Conservation (phyloP, 352 stramenopile species). For the Pseudoperonospora humuli region DNA sequence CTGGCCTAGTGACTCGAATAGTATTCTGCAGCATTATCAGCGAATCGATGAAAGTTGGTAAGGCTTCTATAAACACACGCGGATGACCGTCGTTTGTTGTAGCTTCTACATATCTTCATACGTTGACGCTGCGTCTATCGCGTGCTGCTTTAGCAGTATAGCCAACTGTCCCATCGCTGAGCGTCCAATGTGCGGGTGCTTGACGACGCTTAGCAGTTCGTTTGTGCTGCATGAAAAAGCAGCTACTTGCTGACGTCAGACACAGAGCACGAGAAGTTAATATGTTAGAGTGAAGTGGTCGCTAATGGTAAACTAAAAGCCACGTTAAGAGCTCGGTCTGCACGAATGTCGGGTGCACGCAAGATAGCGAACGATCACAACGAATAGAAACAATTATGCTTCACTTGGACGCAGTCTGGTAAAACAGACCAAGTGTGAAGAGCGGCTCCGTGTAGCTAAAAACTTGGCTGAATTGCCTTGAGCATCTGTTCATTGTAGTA, state of each 20-base stretch:
- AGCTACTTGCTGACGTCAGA: conserved; percentile 33
- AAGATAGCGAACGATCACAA: too few relatives aligned
- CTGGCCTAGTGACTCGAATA: conserved; percentile 56
- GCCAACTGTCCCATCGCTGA: conserved; percentile 21
- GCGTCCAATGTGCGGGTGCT: conserved; percentile 38
- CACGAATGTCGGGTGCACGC: too few relatives aligned
- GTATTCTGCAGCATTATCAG: conserved; percentile 57
- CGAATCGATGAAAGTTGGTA: conserved; percentile 53
- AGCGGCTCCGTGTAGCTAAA: conserved; percentile 6
- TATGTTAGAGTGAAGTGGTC: conserved; percentile 62
- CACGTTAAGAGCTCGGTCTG: too few relatives aligned
- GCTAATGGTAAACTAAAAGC: not conserved
- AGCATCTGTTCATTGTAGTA: conserved; percentile 66
- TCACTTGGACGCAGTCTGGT: too few relatives aligned
- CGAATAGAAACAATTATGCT: too few relatives aligned
- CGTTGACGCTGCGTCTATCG: conserved; percentile 25
- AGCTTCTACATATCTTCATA: conserved; percentile 37
- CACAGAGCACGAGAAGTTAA: conserved; percentile 33
- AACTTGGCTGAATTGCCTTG: conserved; percentile 31
- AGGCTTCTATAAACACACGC: conserved; percentile 39
- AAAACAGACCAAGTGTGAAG: too few relatives aligned
- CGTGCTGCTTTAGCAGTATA: conserved; percentile 21
- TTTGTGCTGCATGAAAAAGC: conserved; percentile 54
- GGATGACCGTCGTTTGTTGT: conserved; percentile 39
- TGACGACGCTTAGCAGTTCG: conserved; percentile 17